Percentiles rank a stretch among this genome's conserved stretches.
Conservation (phyloP, 2,329 filamentous ascomycete genomes). For the Berkeleyomyces rouxiae region DNA sequence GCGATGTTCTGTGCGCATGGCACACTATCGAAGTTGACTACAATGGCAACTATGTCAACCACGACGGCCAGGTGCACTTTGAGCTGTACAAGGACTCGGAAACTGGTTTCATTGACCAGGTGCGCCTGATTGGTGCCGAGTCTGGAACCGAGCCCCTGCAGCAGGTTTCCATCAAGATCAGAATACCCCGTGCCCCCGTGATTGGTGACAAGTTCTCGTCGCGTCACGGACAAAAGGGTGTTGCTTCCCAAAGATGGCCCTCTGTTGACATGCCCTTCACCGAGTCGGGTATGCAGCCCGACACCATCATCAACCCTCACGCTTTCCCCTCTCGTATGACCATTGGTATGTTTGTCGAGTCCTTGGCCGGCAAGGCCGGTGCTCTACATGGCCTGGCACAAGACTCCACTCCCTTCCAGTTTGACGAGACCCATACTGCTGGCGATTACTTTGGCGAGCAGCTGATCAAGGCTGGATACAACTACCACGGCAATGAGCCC, state of each 20-base stretch:
- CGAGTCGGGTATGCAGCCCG: conserved; percentile 89
- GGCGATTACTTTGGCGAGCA: conserved; percentile 93
- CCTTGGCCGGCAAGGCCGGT: conserved; percentile 84
- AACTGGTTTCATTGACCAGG: conserved; percentile 77
- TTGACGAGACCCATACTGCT: conserved; percentile 81
- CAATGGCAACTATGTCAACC: conserved; percentile 62
- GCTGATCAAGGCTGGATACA: conserved; percentile 86
- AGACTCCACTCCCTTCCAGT: conserved; percentile 88
- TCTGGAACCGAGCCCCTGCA: conserved; percentile 69
- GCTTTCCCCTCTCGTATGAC: conserved; percentile 99
- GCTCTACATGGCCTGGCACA: conserved; percentile 90
- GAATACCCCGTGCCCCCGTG: conserved; percentile 73
- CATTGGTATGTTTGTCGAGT: conserved; percentile 98
- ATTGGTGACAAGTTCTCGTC: conserved; percentile 99
- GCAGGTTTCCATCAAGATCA: conserved; percentile 80
- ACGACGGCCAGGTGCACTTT: conserved; percentile 71
- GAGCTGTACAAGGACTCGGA: conserved; percentile 93
- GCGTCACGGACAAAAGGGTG: conserved; percentile 95
- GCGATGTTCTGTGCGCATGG: conserved; percentile 75
- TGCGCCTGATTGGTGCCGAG: conserved; percentile 77
- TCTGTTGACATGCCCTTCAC: conserved; percentile 89
- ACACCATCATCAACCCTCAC: conserved; percentile 98
- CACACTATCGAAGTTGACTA: conserved; percentile 75
- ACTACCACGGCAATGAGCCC: conserved; percentile 95
- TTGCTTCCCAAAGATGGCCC: conserved; percentile 91